Percentiles rank a stretch among this genome's conserved stretches.
Conservation (phyloP, 2,329 filamentous ascomycete genomes). For the Botrytis medusae region DNA sequence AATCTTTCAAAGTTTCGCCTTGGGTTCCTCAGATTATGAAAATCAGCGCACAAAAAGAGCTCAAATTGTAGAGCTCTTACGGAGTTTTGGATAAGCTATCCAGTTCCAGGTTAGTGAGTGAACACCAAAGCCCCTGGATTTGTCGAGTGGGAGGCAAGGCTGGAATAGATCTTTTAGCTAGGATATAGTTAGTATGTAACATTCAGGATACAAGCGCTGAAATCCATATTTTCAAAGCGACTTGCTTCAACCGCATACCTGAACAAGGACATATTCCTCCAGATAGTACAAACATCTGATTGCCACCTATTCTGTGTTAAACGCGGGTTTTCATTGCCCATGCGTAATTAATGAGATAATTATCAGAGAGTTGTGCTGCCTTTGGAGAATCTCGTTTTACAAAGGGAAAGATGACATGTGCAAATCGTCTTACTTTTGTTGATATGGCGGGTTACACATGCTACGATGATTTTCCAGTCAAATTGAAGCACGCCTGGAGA, state of each 20-base stretch:
- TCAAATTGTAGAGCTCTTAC: not conserved
- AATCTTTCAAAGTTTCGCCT: not conserved
- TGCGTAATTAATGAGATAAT: not conserved
- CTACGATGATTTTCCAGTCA: not conserved
- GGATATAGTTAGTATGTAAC: not conserved
- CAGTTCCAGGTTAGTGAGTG: not conserved
- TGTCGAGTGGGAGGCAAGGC: not conserved
- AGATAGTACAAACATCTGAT: not conserved
- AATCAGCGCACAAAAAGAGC: conserved; percentile 7
- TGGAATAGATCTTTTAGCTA: not conserved
- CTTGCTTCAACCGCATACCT: not conserved
- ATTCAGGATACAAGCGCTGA: not conserved
- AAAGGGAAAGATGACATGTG: not conserved
- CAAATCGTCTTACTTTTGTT: not conserved
- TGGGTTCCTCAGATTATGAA: not conserved
- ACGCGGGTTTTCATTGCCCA: not conserved
- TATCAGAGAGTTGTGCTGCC: not conserved
- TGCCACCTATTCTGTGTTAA: not conserved
- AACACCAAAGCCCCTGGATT: not conserved
- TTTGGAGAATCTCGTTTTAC: not conserved
- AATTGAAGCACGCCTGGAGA: not conserved
- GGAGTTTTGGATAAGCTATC: not conserved
- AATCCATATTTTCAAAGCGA: not conserved
- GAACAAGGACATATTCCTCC: not conserved
- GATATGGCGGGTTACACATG: not conserved